Conservation (phyloP, 805 yeast genomes). For the Zygotorulaspora sp. region DNA sequence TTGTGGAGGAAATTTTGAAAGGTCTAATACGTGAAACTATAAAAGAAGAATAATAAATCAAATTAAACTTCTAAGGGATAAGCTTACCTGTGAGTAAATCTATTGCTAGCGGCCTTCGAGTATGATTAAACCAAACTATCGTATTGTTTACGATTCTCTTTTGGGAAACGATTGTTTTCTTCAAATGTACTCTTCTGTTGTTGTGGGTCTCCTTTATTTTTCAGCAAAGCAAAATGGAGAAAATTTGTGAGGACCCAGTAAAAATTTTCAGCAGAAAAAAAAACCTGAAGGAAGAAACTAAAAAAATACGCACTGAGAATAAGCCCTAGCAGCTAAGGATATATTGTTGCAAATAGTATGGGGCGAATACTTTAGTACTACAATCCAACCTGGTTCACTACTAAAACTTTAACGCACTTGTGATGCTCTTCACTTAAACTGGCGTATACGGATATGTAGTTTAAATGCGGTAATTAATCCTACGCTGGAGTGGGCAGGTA, state of each 20-base stretch:
- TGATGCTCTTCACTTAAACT: conserved; percentile 5
- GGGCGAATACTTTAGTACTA: not conserved
- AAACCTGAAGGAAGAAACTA: not conserved
- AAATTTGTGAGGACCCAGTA: not conserved
- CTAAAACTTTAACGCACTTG: conserved; percentile 1
- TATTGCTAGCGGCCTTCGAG: not conserved
- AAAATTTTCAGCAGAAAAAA: conserved; percentile 1
- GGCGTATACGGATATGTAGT: conserved; percentile 7
- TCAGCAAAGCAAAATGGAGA: conserved; percentile 1
- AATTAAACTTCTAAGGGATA: not conserved
- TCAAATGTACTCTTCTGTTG: conserved; percentile 1
- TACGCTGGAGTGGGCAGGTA: not conserved
- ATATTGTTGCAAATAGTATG: not conserved
- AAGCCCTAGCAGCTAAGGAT: not conserved
- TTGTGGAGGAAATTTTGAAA: conserved; percentile 19
- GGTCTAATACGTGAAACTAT: conserved; percentile 7
- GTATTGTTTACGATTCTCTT: conserved; percentile 3
- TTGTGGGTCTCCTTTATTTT: conserved; percentile 1
- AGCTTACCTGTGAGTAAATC: not conserved
- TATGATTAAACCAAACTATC: not conserved
- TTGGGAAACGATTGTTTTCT: conserved; percentile 1
- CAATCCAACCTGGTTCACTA: too few species aligned
- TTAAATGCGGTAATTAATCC: conserved; percentile 5
- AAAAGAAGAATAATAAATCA: not conserved
- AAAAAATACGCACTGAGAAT: not conserved